Percentiles rank a stretch among this genome's conserved stretches.
Evolutionary conservation across 2,329 filamentous ascomycete species (phyloP).

Genomic region (Raffaelea deltoideospora): DNA sequence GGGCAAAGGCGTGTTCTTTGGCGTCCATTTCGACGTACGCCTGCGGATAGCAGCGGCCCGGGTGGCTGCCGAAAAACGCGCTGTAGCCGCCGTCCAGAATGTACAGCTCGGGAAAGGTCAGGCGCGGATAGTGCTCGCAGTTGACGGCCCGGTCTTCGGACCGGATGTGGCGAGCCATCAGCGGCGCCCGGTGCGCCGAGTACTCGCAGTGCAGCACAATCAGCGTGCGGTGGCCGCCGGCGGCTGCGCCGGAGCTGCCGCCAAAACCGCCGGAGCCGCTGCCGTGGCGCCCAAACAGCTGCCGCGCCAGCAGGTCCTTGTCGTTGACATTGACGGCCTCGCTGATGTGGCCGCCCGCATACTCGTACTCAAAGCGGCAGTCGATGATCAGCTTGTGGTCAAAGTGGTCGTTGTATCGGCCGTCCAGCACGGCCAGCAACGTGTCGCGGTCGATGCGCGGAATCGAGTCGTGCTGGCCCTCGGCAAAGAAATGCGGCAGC

Average conservation of each 20-base stretch:
- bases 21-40: constrained; percentile 96
- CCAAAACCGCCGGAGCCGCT: neutral
- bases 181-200: constrained; percentile 85
- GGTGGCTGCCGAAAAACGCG: constrained; percentile 71
- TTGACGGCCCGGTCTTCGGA: constrained; percentile 78
- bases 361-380: constrained; percentile 98
- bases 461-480: constrained; percentile 70
- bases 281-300: constrained; percentile 72
- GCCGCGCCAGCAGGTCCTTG: constrained; percentile 69
- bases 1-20: constrained; percentile 80
- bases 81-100: constrained; percentile 95
- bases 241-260: constrained; percentile 12
- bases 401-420: constrained; percentile 61
- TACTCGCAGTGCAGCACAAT: constrained; percentile 97
- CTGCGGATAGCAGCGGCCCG: constrained; percentile 73
- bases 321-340: constrained; percentile 94
- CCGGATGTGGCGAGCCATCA: constrained; percentile 90
- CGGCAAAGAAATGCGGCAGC: constrained; percentile 71
- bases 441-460: constrained; percentile 75
- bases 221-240: constrained; percentile 62
- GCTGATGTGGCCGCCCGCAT: constrained; percentile 87
- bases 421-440: constrained; percentile 75
- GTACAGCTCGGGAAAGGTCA: constrained; percentile 95
- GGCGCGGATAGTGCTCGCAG: constrained; percentile 66
- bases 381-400: constrained; percentile 80